Conservation (phyloP, 169 alveolate species). For the Eimeria acervulina region DNA sequence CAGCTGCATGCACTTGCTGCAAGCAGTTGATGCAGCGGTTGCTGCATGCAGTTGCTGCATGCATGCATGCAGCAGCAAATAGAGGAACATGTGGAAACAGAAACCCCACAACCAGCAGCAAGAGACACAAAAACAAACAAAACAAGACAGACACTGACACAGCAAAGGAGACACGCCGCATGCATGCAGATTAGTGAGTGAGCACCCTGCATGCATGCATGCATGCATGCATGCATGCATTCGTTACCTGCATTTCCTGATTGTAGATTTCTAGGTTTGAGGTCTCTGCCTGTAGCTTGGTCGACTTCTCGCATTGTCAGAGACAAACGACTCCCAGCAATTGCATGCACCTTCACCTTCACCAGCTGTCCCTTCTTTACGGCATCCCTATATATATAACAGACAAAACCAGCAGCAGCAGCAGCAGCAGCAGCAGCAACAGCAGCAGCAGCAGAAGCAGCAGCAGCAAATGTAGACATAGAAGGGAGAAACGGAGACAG, state of each 20-base stretch:
- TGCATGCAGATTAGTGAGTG: too few species aligned
- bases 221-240: not conserved
- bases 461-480: too few species aligned
- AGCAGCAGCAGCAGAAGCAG: too few species aligned
- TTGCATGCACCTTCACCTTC: slow-evolving; percentile 83
- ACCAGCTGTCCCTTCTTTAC: slow-evolving; percentile 61
- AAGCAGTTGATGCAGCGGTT: not conserved
- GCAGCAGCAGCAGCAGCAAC: too few species aligned
- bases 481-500: too few species aligned
- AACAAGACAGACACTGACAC: not conserved
- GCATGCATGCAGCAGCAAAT: not conserved
- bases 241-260: not conserved
- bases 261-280: slow-evolving; percentile 75
- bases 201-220: slow-evolving; percentile 14
- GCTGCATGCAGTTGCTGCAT: not conserved
- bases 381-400: slow-evolving; percentile 75
- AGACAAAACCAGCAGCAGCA: not conserved
- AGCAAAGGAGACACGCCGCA: not conserved
- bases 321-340: slow-evolving; percentile 87
- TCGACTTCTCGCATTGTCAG: slow-evolving; percentile 92
- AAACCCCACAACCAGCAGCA: too few species aligned
- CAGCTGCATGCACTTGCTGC: not conserved
- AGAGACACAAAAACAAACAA: too few species aligned
- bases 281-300: slow-evolving; percentile 90
- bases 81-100: too few species aligned